These are phyloP conservation scores for Cadophora malorum DNA, from an alignment of 2,329 filamentous ascomycete species.

Conservation along the genomic window DNA sequence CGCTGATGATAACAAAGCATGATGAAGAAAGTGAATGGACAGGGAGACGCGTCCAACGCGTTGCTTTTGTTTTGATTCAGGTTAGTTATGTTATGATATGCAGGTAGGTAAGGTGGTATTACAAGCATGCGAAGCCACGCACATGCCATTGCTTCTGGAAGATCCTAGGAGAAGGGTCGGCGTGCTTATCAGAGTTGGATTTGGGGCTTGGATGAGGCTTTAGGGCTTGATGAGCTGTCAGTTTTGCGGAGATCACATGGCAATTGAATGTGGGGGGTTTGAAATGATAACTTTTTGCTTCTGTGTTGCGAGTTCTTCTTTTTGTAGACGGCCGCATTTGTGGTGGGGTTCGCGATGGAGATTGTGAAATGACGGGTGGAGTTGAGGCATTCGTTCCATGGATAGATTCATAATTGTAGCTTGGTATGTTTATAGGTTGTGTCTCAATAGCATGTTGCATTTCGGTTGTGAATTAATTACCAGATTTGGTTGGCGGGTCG, in stretches of 20 bases:
- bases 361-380: neutral
- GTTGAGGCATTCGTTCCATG: neutral
- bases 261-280: neutral
- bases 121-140: too few relatives aligned
- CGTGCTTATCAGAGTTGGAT: neutral
- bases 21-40: too few relatives aligned
- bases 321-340: neutral
- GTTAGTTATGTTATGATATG: too few relatives aligned
- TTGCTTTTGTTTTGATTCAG: neutral
- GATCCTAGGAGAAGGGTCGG: neutral
- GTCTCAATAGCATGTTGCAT: slow-evolving; percentile 1
- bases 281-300: neutral
- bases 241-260: neutral
- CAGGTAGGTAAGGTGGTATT: too few relatives aligned
- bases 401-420: neutral
- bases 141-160: neutral
- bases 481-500: neutral
- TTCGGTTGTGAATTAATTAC: neutral
- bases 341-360: neutral
- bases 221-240: neutral
- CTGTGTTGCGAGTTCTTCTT: neutral
- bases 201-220: neutral
- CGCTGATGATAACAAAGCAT: neutral
- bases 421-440: neutral
- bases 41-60: slow-evolving; percentile 5